Evolutionary conservation across 371 early-diverging fungal species (phyloP).

Genomic region (Zychaea mexicana): DNA sequence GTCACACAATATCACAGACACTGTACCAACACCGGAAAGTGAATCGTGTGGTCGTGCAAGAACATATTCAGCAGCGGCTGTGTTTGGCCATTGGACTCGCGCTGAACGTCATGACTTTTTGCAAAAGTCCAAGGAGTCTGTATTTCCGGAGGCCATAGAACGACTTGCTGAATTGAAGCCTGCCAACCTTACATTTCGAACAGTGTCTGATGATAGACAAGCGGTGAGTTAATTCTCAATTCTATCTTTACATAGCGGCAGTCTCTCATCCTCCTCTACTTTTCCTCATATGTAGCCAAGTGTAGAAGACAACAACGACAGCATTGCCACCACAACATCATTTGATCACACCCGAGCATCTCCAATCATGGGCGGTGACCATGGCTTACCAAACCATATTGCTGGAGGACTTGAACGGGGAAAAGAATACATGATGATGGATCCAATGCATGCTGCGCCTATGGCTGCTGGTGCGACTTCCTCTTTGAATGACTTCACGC

Average conservation of each 20-base stretch:
- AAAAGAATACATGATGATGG: no score
- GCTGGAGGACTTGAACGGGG: no score
- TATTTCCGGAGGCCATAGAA: constrained; percentile 32
- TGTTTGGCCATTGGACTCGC: constrained; percentile 5
- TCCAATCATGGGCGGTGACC: not conserved
- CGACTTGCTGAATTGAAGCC: constrained; percentile 32
- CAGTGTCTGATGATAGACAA: constrained; percentile 3
- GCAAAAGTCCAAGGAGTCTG: constrained; percentile 20
- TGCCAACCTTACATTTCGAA: constrained; percentile 29
- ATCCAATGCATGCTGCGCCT: no score
- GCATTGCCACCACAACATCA: not conserved
- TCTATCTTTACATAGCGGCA: not conserved
- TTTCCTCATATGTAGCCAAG: not conserved
- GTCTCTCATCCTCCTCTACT: not conserved
- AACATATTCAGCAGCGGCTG: not conserved
- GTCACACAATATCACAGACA: not conserved
- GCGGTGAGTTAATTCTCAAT: not conserved
- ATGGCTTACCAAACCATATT: no score
- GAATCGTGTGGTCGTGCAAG: not conserved
- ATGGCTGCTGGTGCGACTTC: no score
- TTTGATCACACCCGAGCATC: not conserved
- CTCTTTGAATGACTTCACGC: no score
- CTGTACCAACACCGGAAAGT: not conserved
- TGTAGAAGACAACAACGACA: no score
- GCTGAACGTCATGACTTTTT: constrained; percentile 12